Percentiles rank a stretch among this genome's conserved stretches.
Conservation (phyloP, 1,284 basidiomycete species). For the Cystobasidium sp. region DNA sequence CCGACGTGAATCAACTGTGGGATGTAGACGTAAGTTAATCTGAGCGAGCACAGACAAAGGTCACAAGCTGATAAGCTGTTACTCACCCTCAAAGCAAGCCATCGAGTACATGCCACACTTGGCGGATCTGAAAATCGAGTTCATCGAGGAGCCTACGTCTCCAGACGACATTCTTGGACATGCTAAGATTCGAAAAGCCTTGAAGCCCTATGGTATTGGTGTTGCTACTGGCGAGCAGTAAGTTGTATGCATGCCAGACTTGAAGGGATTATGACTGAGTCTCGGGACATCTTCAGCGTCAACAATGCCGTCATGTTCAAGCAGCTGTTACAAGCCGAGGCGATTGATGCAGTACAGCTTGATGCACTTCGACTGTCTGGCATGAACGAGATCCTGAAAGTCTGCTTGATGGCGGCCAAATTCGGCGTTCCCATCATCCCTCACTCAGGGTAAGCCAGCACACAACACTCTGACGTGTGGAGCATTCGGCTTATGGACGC, state of each 20-base stretch:
- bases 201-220: constrained; percentile 78
- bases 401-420: constrained; percentile 91
- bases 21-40: constrained; percentile 15
- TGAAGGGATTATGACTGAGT: background rate
- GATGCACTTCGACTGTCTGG: constrained; percentile 91
- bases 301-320: constrained; percentile 78
- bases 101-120: constrained; percentile 87
- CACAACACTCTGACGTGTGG: background rate
- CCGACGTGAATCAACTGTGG: constrained; percentile 23
- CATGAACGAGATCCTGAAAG: constrained; percentile 87
- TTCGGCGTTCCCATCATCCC: constrained; percentile 87
- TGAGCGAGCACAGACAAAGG: background rate
- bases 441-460: constrained; percentile 89
- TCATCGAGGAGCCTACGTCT: constrained; percentile 96
- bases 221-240: constrained; percentile 91
- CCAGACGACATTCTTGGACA: constrained; percentile 80
- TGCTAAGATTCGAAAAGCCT: constrained; percentile 75
- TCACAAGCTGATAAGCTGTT: background rate
- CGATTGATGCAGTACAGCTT: constrained; percentile 96
- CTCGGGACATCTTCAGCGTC: background rate
- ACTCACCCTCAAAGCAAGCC: constrained; percentile 84
- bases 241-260: constrained; percentile 2
- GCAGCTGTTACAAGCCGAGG: constrained; percentile 87
- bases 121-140: constrained; percentile 88
- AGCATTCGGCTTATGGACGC: background rate